Conservation (phyloP, 2,329 filamentous ascomycete genomes). For the Clarireedia sp. region DNA sequence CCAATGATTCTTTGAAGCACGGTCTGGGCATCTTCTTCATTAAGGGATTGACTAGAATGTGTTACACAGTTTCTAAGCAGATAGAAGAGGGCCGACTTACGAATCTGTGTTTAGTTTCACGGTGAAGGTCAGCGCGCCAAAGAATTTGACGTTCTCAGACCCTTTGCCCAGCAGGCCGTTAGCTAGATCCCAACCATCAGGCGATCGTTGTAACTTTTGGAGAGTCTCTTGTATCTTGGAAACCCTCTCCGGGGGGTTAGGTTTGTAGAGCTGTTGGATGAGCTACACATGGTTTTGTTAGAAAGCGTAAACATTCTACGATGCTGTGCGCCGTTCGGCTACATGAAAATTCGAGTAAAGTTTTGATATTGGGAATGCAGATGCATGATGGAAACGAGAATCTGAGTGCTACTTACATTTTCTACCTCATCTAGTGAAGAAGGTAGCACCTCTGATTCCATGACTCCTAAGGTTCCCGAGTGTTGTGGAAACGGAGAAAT, state of each 20-base stretch:
- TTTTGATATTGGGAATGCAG: no score
- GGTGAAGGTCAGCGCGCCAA: constrained; percentile 85
- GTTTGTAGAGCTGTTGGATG: constrained; percentile 43
- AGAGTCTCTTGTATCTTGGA: constrained; percentile 62
- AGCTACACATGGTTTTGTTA: constrained; percentile 27
- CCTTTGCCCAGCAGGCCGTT: constrained; percentile 62
- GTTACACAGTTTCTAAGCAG: constrained; percentile 4
- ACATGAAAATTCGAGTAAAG: no score
- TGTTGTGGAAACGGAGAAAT: background rate
- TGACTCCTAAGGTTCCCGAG: background rate
- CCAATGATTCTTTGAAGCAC: constrained; percentile 53
- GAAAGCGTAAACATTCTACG: background rate
- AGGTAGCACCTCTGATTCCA: constrained; percentile 18
- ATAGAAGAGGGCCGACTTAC: constrained; percentile 35
- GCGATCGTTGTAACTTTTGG: constrained; percentile 69
- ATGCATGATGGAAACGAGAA: no score
- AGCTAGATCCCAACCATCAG: constrained; percentile 79
- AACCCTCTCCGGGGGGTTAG: constrained; percentile 34
- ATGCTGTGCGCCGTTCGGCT: no score
- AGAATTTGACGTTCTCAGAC: constrained; percentile 77
- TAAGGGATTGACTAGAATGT: constrained; percentile 38
- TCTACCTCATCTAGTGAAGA: constrained; percentile 28
- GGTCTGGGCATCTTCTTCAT: constrained; percentile 48
- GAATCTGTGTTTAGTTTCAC: constrained; percentile 92
- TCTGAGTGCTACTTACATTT: constrained; percentile 18